Base-by-base conservation (phyloP, 371 early-diverging fungal species). In the Mortierella sp. region DNA sequence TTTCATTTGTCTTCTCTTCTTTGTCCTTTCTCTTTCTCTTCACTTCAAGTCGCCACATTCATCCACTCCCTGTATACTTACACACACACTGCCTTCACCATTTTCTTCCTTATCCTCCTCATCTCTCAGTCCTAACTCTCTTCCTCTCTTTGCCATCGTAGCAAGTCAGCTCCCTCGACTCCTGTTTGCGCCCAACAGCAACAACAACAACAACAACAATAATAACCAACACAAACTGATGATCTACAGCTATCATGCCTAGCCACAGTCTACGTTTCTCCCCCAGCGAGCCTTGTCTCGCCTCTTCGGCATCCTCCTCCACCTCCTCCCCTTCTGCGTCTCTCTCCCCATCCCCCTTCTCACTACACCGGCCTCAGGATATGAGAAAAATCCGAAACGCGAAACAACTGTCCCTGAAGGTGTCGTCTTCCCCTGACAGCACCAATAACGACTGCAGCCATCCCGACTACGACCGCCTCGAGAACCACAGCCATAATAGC, bases 341-440 rank as follows among this genome's bases (percentile, higher is more conserved):
- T 13, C 39, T 64, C 16, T 40, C 55, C 5, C 13, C 66, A 50
- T 50, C 64, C 24, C 58, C 68, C 64, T 74, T 74, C 44, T 74
- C 75, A 41, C 76, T 74, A 63, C 80, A 76, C 61, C 77, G 73
- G 8, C 85, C 73, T 4, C 71, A 79, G 24, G 76, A 58, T 37
- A 65, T 73, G 50, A 79, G 73, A 70, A 79, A 79, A 44, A 63
- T 68, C 11, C 67, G 85, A 37, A 85, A 85, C 66, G 63, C 79
- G 64, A 85, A 85, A 73, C 74, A 78, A 37, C 74, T 85, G 43
- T 85, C 85, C 41, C 76, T 85, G 63, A 71, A 76, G n/a, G 79
- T 85, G 19, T 73, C 76, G 34, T 74, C 82, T 34, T 48, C 77
- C 41, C 66, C 66, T 29, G 74, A 66, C 66, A 66, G 40, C 47